Evolutionary conservation across 2,329 filamentous ascomycete genomes (phyloP), one percentile per base, ranked within the genome.

Genomic region (Trichophyton simii): DNA sequence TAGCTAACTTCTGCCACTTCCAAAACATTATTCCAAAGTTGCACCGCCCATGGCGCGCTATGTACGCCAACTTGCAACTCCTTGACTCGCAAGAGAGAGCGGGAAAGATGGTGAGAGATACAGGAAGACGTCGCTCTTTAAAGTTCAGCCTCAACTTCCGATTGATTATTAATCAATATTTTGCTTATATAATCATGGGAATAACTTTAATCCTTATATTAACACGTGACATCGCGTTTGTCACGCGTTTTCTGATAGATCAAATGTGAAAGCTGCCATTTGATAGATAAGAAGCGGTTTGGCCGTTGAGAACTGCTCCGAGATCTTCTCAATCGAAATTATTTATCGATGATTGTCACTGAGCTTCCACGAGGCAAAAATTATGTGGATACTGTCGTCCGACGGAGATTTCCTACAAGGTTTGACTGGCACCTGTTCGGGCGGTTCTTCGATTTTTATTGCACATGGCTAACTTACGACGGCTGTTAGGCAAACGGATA

Each of bases 351-450:
- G 20, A 48, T 25, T 34, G 9, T 54, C 22, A 13, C 22, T 34
- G 13, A 31, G 13, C 46, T 34, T 28, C 22, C 15, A 58, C 34
- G 31, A 22, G 9, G 7, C 25, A 36, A 13, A 13, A 48, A 60
- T n/a, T 13, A 87, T 87, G 85, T 87, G 85, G 85, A 78, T 86
- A 62, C 73, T 87, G 57, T 82, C 79, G 61, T 79, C 78, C 55
- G 77, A 79, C 61, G 77, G 76, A 28, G 74, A 79, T 61, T 75
- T 78, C 62, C 68, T 81, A 25, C 70, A 72, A 62, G 76, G 76
- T 78, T 28, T 31, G 34, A 38, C 11, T 38, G 34, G 55, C 63
- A 20, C 13, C 34, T 31, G 50, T 63, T 76, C 80, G 59, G 6
- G 13, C 7, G 25, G 11, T 41, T 42, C 81, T 85, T 61, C 75